These are phyloP conservation scores for Nymphaea colorata DNA, from an alignment of 164 flowering plant species.

Conservation along the genomic window DNA sequence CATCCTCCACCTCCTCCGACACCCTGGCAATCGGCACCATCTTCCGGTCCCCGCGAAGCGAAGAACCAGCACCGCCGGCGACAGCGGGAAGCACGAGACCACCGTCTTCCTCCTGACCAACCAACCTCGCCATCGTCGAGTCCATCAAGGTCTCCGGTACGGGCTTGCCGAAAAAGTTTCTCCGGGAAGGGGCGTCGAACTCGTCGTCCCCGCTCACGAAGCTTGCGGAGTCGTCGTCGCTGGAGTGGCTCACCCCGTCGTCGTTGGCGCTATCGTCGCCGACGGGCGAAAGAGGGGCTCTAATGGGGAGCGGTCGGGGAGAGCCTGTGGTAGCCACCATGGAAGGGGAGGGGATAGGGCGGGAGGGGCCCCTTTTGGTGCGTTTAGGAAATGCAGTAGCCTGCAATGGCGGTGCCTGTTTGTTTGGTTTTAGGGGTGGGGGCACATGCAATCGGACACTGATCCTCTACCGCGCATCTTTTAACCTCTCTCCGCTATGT, in stretches of 20 bases:
- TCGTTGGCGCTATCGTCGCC: conserved; percentile 5
- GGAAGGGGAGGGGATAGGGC: too few relatives aligned
- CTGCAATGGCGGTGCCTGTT: too few relatives aligned
- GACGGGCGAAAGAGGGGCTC: conserved; percentile 33
- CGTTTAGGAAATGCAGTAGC: too few relatives aligned
- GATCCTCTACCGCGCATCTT: too few relatives aligned
- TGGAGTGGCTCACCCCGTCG: neutral
- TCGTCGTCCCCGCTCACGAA: conserved; percentile 54
- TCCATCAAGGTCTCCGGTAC: conserved; percentile 18
- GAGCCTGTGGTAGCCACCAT: too few relatives aligned
- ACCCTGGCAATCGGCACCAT: conserved; percentile 22
- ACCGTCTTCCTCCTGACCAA: neutral
- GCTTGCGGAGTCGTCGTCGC: conserved; percentile 19
- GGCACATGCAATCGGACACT: too few relatives aligned
- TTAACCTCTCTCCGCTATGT: too few relatives aligned
- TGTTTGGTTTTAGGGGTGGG: too few relatives aligned
- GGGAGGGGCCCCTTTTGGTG: too few relatives aligned
- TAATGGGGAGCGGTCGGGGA: conserved; percentile 7
- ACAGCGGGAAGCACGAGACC: neutral
- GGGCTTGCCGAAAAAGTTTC: conserved; percentile 22
- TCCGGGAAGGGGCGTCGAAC: conserved; percentile 41
- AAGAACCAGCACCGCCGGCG: neutral
- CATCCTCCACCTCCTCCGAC: conserved; percentile 26
- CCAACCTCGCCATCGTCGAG: neutral
- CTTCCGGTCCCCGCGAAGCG: neutral